Evolutionary conservation across 1,284 basidiomycete species (phyloP).

Genomic region (Neolentinus lepideus): DNA sequence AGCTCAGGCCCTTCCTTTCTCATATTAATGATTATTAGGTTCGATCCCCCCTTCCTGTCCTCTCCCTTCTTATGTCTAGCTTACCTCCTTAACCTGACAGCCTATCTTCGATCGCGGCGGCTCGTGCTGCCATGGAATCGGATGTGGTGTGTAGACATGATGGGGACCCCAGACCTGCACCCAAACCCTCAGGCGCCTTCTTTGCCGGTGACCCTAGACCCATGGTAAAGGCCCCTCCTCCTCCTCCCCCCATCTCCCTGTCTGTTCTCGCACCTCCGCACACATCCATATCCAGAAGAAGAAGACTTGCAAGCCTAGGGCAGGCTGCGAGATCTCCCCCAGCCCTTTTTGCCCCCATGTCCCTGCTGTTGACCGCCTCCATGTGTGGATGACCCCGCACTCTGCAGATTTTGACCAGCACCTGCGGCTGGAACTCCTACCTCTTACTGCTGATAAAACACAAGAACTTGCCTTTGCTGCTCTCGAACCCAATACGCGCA

Average conservation of each 20-base stretch:
- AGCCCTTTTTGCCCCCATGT: not conserved
- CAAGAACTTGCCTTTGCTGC: not conserved
- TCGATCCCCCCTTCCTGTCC: no score
- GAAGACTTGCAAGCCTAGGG: not conserved
- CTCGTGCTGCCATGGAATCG: not conserved
- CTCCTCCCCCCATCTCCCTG: not conserved
- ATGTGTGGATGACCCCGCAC: not conserved
- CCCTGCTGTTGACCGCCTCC: not conserved
- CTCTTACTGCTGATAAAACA: not conserved
- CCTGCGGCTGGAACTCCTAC: not conserved
- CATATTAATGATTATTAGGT: not conserved
- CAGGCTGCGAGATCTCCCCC: not conserved
- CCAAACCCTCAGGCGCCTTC: no score
- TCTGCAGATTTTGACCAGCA: not conserved
- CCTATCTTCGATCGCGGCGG: not conserved
- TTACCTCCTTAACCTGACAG: no score
- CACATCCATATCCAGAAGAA: not conserved
- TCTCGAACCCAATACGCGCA: not conserved
- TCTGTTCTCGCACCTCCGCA: not conserved
- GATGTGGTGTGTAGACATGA: not conserved
- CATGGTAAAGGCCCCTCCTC: no score
- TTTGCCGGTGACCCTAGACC: no score
- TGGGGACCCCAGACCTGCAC: no score
- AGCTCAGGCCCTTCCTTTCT: not conserved
- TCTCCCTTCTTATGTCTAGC: no score